Percentiles rank a stretch among this genome's conserved stretches.
phyloP scores from a whole-genome alignment of 2,329 filamentous ascomycete species.

The Simplicillium aogashimaense region DNA sequence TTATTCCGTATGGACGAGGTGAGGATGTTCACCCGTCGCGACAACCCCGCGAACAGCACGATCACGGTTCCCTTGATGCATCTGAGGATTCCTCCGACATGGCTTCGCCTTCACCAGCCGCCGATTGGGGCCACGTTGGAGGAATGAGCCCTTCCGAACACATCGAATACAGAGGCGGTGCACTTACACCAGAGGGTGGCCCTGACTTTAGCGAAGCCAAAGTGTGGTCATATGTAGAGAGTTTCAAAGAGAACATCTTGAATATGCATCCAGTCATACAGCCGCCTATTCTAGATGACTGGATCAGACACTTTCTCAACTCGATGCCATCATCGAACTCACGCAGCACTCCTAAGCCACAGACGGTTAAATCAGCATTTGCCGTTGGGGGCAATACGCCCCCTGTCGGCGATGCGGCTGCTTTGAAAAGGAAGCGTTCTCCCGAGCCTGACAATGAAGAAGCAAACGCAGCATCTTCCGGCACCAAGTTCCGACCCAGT shows the following conservation, averaged over 20 bases:
- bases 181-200: slow-evolving; percentile 32
- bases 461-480: slow-evolving; percentile 16
- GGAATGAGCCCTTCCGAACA: slow-evolving; percentile 34
- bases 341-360: slow-evolving; percentile 14
- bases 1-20: slow-evolving; percentile 69
- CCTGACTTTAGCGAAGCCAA: slow-evolving; percentile 42
- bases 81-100: slow-evolving; percentile 40
- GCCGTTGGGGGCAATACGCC: slow-evolving; percentile 19
- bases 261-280: slow-evolving; percentile 57
- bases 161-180: slow-evolving; percentile 26
- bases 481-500: slow-evolving; percentile 37
- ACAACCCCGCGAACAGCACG: slow-evolving; percentile 28
- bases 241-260: slow-evolving; percentile 51
- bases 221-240: slow-evolving; percentile 43
- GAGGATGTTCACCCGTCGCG: slow-evolving; percentile 58
- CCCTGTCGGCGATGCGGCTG: slow-evolving; percentile 13
- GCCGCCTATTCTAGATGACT: slow-evolving; percentile 38
- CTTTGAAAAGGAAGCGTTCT: slow-evolving; percentile 45
- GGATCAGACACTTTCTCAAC: slow-evolving; percentile 43
- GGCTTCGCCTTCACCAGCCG: slow-evolving; percentile 42
- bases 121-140: slow-evolving; percentile 51
- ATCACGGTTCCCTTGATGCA: slow-evolving; percentile 28
- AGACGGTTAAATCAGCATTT: slow-evolving; percentile 18
- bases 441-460: slow-evolving; percentile 27
- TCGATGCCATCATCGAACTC: slow-evolving; percentile 26